Percentiles rank a stretch among this genome's conserved stretches.
Conservation (phyloP, 208 protist species). For the Crithidia bombi region DNA sequence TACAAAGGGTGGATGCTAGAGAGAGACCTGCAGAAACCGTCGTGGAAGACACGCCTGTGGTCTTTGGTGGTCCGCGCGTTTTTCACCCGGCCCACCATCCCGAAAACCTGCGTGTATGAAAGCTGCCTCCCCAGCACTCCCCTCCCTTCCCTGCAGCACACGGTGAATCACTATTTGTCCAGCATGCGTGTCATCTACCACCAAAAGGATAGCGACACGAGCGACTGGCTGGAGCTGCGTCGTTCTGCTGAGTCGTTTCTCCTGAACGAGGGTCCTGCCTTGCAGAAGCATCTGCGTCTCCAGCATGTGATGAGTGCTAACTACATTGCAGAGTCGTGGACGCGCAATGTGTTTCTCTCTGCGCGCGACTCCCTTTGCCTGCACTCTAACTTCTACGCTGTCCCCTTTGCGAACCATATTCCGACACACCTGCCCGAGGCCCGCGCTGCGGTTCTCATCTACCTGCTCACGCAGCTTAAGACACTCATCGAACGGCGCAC, state of each 20-base stretch:
- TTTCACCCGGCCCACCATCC: constrained; percentile 52
- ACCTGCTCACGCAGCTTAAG: constrained; percentile 73
- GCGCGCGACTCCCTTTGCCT: constrained; percentile 78
- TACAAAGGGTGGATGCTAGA: constrained; percentile 81
- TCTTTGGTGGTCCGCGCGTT: constrained; percentile 50
- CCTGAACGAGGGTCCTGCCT: constrained; percentile 61
- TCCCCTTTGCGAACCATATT: constrained; percentile 58
- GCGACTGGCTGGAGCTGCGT: constrained; percentile 54
- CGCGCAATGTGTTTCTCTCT: constrained; percentile 87
- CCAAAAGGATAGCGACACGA: constrained; percentile 32
- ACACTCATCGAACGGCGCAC: constrained; percentile 58
- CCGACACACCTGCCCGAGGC: constrained; percentile 60
- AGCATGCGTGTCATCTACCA: constrained; percentile 59
- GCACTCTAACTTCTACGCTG: constrained; percentile 90
- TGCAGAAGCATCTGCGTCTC: constrained; percentile 76
- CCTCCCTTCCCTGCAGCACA: constrained; percentile 73
- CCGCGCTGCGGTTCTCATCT: constrained; percentile 67
- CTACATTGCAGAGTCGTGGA: constrained; percentile 92
- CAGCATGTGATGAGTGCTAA: constrained; percentile 69
- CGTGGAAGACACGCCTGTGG: constrained; percentile 64
- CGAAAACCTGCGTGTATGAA: constrained; percentile 72
- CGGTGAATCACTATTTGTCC: constrained; percentile 68
- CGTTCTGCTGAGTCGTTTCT: constrained; percentile 69
- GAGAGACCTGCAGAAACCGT: constrained; percentile 36
- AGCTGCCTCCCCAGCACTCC: constrained; percentile 73